These are phyloP conservation scores for Colletotrichum simmondsii DNA, from an alignment of 2,329 filamentous ascomycete species.

Conservation along the genomic window DNA sequence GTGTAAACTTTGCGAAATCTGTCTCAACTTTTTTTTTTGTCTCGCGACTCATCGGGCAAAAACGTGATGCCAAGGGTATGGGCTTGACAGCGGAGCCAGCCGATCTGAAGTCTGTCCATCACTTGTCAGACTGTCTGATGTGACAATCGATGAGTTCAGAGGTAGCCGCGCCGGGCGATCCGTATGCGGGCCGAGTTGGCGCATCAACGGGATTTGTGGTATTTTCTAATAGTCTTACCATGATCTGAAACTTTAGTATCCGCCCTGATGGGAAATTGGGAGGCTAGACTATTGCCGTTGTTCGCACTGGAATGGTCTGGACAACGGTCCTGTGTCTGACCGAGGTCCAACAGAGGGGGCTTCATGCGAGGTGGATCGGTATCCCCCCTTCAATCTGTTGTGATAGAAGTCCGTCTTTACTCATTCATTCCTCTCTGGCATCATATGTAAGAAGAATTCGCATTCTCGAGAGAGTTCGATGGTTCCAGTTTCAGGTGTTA, in stretches of 20 bases:
- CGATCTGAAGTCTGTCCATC: not conserved
- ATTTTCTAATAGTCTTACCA: not conserved
- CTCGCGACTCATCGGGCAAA: not conserved
- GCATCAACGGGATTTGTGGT: not conserved
- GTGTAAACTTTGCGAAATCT: slow-evolving; percentile 15
- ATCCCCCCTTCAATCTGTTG: not conserved
- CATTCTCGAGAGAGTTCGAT: not conserved
- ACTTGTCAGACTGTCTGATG: too few relatives aligned
- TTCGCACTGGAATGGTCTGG: not conserved
- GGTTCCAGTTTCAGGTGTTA: not conserved
- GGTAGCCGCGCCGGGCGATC: not conserved
- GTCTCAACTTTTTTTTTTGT: not conserved
- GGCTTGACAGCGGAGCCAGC: not conserved
- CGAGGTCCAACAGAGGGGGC: not conserved
- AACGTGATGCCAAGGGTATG: not conserved
- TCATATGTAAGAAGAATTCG: not conserved
- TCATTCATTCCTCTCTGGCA: not conserved
- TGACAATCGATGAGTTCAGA: not conserved
- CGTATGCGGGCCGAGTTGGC: not conserved
- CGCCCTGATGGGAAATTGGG: not conserved
- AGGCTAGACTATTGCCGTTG: not conserved
- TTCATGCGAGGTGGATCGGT: not conserved
- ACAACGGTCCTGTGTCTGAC: not conserved
- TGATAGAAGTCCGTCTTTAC: not conserved
- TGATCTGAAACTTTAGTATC: not conserved